These are phyloP conservation scores for Gymnopus androsaceus DNA, from an alignment of 1,284 basidiomycete species.

Conservation along the genomic window DNA sequence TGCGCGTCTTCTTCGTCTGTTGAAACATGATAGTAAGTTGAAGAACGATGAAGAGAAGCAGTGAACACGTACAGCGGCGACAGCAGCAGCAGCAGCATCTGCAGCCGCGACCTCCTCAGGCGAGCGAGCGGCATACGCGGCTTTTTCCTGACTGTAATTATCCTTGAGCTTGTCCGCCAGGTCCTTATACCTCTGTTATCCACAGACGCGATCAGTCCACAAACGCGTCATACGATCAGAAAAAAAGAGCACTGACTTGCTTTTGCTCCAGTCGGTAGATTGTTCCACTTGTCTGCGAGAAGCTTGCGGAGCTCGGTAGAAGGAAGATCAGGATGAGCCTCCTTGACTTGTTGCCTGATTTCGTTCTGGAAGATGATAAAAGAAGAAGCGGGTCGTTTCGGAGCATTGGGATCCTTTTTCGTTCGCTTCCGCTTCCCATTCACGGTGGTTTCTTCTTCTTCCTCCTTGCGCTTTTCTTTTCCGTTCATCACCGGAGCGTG, in stretches of 20 bases:
- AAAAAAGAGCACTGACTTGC: constrained; percentile 54
- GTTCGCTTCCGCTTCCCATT: constrained; percentile 61
- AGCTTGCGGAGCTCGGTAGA: constrained; percentile 75
- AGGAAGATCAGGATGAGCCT: constrained; percentile 61
- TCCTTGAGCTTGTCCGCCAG: constrained; percentile 45
- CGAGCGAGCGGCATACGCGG: constrained; percentile 52
- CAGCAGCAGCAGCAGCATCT: constrained; percentile 40
- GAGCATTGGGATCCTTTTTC: constrained; percentile 86
- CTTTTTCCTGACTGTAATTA: constrained; percentile 50
- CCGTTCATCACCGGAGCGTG: neutral
- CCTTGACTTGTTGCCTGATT: constrained; percentile 74
- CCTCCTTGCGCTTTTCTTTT: constrained; percentile 54
- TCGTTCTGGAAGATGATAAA: constrained; percentile 97
- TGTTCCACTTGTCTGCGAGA: constrained; percentile 77
- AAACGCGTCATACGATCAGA: constrained; percentile 20
- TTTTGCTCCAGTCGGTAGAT: constrained; percentile 70
- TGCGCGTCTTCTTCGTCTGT: constrained; percentile 7
- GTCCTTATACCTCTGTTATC: constrained; percentile 38
- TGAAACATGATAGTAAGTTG: neutral
- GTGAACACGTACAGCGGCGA: constrained; percentile 37
- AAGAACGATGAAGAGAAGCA: neutral
- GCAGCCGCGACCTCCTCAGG: constrained; percentile 48
- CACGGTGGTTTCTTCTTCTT: constrained; percentile 37
- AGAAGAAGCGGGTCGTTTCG: constrained; percentile 91
- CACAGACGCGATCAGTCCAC: constrained; percentile 16